These are phyloP conservation scores for Pholiota molesta DNA, from an alignment of 768 basidiomycete species.

Conservation along the genomic window DNA sequence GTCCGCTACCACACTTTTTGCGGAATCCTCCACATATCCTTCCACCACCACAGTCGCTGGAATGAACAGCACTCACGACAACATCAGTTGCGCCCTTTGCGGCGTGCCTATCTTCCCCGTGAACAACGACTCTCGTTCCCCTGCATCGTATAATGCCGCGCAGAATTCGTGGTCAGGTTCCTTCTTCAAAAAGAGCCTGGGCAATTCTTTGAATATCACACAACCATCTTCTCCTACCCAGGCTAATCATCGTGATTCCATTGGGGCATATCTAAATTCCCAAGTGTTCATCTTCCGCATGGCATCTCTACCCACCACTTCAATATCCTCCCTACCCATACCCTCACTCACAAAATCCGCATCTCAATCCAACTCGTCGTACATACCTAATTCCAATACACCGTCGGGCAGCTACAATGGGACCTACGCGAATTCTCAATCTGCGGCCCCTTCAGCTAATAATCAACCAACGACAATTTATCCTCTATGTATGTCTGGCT, in stretches of 20 bases:
- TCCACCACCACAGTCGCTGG: slow-evolving; percentile 48
- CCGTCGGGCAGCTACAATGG: slow-evolving; percentile 15
- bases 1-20: slow-evolving; percentile 58
- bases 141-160: slow-evolving; percentile 27
- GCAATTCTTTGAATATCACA: slow-evolving; percentile 18
- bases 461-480: slow-evolving; percentile 53
- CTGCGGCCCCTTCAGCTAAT: slow-evolving; percentile 24
- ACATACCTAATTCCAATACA: slow-evolving; percentile 17
- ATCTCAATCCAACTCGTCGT: slow-evolving; percentile 25
- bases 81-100: slow-evolving; percentile 80
- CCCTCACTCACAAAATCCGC: slow-evolving; percentile 36
- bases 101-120: slow-evolving; percentile 58
- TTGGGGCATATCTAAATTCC: slow-evolving; percentile 33
- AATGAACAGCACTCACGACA: slow-evolving; percentile 43
- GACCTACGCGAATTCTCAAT: slow-evolving; percentile 21
- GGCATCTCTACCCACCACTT: slow-evolving; percentile 34
- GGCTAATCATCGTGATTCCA: slow-evolving; percentile 24
- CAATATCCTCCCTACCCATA: slow-evolving; percentile 36
- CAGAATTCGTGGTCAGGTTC: slow-evolving; percentile 54
- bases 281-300: slow-evolving; percentile 75
- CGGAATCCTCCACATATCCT: slow-evolving; percentile 47
- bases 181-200: slow-evolving; percentile 54
- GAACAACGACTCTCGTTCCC: slow-evolving; percentile 33
- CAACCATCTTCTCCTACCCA: slow-evolving; percentile 36
- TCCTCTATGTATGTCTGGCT: slow-evolving; percentile 82